Conservation (phyloP, 495 filamentous ascomycete species). For the Lophium mytilinum region DNA sequence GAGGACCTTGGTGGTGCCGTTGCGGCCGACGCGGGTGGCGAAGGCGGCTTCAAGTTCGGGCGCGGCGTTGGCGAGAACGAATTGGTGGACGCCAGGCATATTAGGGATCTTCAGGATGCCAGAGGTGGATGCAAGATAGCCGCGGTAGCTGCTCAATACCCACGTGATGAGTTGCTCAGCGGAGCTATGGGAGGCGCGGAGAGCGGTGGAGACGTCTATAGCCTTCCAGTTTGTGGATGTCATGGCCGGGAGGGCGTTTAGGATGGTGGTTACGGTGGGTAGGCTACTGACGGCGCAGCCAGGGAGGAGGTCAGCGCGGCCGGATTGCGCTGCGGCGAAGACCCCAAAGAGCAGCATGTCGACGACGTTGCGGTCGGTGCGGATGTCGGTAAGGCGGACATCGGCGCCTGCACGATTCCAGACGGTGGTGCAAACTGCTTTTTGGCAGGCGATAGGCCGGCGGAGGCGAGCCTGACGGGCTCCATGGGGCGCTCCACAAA, state of each 20-base stretch:
- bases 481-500: conserved; percentile 18
- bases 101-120: conserved; percentile 21
- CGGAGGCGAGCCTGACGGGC: conserved; percentile 7
- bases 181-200: conserved; percentile 1
- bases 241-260: conserved; percentile 22
- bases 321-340: conserved; percentile 19
- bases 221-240: background rate
- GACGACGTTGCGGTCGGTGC: conserved; percentile 14
- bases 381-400: conserved; percentile 13
- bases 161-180: conserved; percentile 25
- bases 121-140: conserved; percentile 28
- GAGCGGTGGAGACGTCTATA: background rate
- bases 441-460: conserved; percentile 20
- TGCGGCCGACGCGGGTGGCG: background rate
- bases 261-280: conserved; percentile 2
- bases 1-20: conserved; percentile 17
- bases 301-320: conserved; percentile 20
- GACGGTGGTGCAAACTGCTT: conserved; percentile 3
- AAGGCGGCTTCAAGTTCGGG: conserved; percentile 26
- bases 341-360: conserved; percentile 23
- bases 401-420: conserved; percentile 17
- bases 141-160: conserved; percentile 27
- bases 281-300: conserved; percentile 21
- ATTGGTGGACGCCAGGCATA: conserved; percentile 30
- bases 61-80: conserved; percentile 28